These are phyloP conservation scores for Orbilia quercus DNA, from an alignment of 2,329 filamentous ascomycete genomes.

Conservation along the genomic window DNA sequence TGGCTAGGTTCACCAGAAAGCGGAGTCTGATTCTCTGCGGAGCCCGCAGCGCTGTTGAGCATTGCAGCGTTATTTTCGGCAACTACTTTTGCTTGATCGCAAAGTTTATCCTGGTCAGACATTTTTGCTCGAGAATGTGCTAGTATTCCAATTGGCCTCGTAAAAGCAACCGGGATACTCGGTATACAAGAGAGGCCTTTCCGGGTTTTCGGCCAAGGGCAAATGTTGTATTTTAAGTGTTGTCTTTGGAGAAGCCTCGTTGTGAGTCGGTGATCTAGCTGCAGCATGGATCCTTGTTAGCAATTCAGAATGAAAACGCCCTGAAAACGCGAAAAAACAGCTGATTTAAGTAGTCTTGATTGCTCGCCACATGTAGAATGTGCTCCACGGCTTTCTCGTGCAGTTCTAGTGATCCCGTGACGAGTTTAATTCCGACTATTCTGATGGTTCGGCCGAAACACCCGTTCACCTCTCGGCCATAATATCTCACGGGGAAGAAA, in stretches of 20 bases:
- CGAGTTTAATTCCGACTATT: too few species aligned
- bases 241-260: slow-evolving; percentile 7
- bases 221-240: slow-evolving; percentile 45
- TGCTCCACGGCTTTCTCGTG: too few species aligned
- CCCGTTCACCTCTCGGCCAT: too few species aligned
- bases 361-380: too few species aligned
- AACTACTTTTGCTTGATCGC: slow-evolving; percentile 32
- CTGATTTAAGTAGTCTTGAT: too few species aligned
- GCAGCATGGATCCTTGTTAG: too few species aligned
- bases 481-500: too few species aligned
- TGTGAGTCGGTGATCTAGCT: background rate
- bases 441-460: too few species aligned
- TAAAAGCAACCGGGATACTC: background rate
- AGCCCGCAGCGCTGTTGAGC: slow-evolving; percentile 7
- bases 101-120: slow-evolving; percentile 30
- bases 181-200: too few species aligned
- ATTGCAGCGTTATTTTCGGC: slow-evolving; percentile 35
- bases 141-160: background rate
- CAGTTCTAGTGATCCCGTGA: too few species aligned
- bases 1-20: slow-evolving; percentile 18
- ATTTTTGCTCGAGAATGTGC: background rate
- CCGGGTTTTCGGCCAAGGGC: background rate
- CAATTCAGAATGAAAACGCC: too few species aligned
- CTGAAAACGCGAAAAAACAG: too few species aligned
- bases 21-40: slow-evolving; percentile 2